Conservation (phyloP, 139 green algal genomes). For the Picochlorum costavermella region DNA sequence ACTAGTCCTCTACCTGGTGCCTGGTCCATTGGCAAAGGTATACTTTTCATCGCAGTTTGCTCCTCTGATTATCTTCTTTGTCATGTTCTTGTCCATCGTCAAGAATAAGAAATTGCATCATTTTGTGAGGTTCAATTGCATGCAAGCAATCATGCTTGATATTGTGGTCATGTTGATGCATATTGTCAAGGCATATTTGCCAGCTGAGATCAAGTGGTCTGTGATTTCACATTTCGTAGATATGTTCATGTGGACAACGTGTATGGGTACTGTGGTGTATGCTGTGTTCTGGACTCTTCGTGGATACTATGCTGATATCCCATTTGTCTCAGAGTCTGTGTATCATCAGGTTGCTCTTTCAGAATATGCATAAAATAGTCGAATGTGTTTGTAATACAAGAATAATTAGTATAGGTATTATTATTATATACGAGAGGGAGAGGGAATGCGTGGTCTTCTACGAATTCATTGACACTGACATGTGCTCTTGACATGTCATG, state of each 20-base stretch:
- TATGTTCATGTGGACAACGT: slow-evolving; percentile 37
- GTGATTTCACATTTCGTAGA: slow-evolving; percentile 40
- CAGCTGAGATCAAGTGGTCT: slow-evolving; percentile 51
- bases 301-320: slow-evolving; percentile 59
- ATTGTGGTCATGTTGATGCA: slow-evolving; percentile 65
- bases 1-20: slow-evolving; percentile 36
- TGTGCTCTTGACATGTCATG: no score
- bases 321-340: slow-evolving; percentile 56
- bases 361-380: slow-evolving; percentile 23
- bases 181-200: slow-evolving; percentile 54
- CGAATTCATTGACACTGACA: no score
- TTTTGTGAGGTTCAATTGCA: slow-evolving; percentile 73
- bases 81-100: slow-evolving; percentile 61
- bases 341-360: slow-evolving; percentile 61
- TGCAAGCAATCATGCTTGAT: slow-evolving; percentile 67
- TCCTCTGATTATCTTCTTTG: slow-evolving; percentile 70
- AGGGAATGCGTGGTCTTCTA: no score
- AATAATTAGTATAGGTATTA: no score
- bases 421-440: no score
- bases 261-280: slow-evolving; percentile 39
- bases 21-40: slow-evolving; percentile 35
- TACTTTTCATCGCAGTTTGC: slow-evolving; percentile 59
- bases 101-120: slow-evolving; percentile 68
- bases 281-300: slow-evolving; percentile 42
- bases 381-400: neutral